phyloP scores from a whole-genome alignment of 257 asterid genomes.

The Gentiana dahurica region DNA sequence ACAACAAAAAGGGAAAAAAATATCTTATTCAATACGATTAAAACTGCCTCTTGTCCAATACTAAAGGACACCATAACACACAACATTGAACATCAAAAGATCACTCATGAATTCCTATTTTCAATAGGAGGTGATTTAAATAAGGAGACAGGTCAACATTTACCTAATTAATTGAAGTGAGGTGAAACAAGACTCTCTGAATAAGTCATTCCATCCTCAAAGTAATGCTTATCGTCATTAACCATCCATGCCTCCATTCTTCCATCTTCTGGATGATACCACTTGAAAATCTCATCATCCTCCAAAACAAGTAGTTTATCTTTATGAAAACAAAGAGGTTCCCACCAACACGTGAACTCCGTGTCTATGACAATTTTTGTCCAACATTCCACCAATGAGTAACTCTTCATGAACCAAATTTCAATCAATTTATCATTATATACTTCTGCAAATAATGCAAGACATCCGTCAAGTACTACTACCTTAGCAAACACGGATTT shows the following conservation, averaged over 20 bases:
- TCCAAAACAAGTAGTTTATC: conserved; percentile 18
- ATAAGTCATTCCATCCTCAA: conserved; percentile 17
- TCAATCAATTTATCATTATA: not conserved
- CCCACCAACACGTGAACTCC: not conserved
- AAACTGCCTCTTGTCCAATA: too few relatives aligned
- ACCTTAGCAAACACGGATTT: conserved; percentile 18
- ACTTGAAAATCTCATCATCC: conserved; percentile 14
- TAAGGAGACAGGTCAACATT: too few relatives aligned
- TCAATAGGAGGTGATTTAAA: too few relatives aligned
- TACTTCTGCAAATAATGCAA: conserved; percentile 21
- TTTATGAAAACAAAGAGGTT: conserved; percentile 15
- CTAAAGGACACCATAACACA: too few relatives aligned
- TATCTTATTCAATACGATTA: too few relatives aligned
- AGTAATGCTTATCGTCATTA: conserved; percentile 13
- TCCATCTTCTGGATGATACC: conserved; percentile 9
- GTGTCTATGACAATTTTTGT: conserved; percentile 11
- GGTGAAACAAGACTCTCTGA: conserved; percentile 28
- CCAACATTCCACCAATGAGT: conserved; percentile 28
- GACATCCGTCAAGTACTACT: conserved; percentile 29
- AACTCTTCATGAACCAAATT: conserved; percentile 37
- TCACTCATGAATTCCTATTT: too few relatives aligned
- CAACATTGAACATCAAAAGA: too few relatives aligned
- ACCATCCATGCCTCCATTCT: conserved; percentile 12
- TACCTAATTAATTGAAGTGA: not conserved
- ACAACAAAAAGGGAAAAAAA: too few relatives aligned